These are phyloP conservation scores for Ilyonectria robusta DNA, from an alignment of 2,329 filamentous ascomycete genomes.

Conservation along the genomic window DNA sequence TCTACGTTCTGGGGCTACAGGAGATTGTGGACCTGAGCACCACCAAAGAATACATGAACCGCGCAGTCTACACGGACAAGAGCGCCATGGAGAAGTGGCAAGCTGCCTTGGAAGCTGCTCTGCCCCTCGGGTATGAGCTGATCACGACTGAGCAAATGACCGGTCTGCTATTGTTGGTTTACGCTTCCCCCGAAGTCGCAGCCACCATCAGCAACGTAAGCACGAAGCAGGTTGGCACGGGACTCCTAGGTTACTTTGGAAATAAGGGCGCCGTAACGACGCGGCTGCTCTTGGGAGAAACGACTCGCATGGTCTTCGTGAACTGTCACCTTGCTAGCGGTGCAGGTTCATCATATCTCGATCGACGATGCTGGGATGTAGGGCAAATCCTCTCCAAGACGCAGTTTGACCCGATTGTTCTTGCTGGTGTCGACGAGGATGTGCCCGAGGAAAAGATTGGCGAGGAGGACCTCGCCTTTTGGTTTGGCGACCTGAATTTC, in stretches of 20 bases:
- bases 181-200: slow-evolving; percentile 83
- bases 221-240: slow-evolving; percentile 87
- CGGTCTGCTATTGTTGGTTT: slow-evolving; percentile 87
- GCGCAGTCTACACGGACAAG: slow-evolving; percentile 78
- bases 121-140: slow-evolving; percentile 83
- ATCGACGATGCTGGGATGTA: slow-evolving; percentile 92
- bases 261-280: slow-evolving; percentile 94
- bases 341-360: slow-evolving; percentile 80
- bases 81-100: slow-evolving; percentile 85
- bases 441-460: slow-evolving; percentile 77
- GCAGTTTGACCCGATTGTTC: slow-evolving; percentile 81
- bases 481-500: slow-evolving; percentile 97
- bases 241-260: slow-evolving; percentile 91
- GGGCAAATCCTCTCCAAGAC: slow-evolving; percentile 82
- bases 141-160: slow-evolving; percentile 88
- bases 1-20: slow-evolving; percentile 93
- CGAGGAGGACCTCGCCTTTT: slow-evolving; percentile 94
- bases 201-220: slow-evolving; percentile 85
- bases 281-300: slow-evolving; percentile 88
- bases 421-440: slow-evolving; percentile 75
- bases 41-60: slow-evolving; percentile 81
- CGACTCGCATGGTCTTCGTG: slow-evolving; percentile 89
- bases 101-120: slow-evolving; percentile 77
- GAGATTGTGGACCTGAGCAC: slow-evolving; percentile 91
- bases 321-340: slow-evolving; percentile 95